These are phyloP conservation scores for Tuber indicum DNA, from an alignment of 495 filamentous ascomycete species.

Conservation along the genomic window DNA sequence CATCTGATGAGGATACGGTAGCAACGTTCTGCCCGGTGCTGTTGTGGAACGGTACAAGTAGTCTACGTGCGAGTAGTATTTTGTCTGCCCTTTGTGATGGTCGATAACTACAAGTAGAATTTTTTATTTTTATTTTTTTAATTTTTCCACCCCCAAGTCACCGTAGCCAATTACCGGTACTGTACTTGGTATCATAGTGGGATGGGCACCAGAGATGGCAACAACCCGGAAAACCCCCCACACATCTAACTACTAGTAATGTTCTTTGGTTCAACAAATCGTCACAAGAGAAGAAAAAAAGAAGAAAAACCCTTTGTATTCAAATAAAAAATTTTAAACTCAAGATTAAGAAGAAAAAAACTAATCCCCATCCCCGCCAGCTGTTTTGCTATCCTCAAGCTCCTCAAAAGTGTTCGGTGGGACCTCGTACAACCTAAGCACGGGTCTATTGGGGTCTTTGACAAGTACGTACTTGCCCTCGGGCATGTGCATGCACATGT, in stretches of 20 bases:
- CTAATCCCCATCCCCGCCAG: slow-evolving; percentile 46
- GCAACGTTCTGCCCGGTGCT: too few relatives aligned
- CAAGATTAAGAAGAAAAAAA: background rate
- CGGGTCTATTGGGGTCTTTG: slow-evolving; percentile 92
- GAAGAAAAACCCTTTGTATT: background rate
- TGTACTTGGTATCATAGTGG: too few relatives aligned
- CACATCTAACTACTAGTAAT: too few relatives aligned
- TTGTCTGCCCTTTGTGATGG: too few relatives aligned
- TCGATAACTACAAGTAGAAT: too few relatives aligned
- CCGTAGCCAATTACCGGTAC: too few relatives aligned
- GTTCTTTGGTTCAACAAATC: background rate
- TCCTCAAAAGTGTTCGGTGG: slow-evolving; percentile 80
- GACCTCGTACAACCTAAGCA: slow-evolving; percentile 86
- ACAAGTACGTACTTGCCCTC: slow-evolving; percentile 68
- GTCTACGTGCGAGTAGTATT: too few relatives aligned
- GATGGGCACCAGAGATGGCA: background rate
- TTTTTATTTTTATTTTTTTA: too few relatives aligned
- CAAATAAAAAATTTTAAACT: background rate
- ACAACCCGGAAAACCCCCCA: background rate
- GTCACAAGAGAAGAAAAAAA: background rate
- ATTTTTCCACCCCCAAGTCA: too few relatives aligned
- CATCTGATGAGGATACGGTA: too few relatives aligned
- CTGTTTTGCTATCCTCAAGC: slow-evolving; percentile 47
- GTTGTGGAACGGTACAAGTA: too few relatives aligned
- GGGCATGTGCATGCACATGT: slow-evolving; percentile 69